phyloP scores from a whole-genome alignment of 78 protist genomes.

The Guillardia theta region DNA sequence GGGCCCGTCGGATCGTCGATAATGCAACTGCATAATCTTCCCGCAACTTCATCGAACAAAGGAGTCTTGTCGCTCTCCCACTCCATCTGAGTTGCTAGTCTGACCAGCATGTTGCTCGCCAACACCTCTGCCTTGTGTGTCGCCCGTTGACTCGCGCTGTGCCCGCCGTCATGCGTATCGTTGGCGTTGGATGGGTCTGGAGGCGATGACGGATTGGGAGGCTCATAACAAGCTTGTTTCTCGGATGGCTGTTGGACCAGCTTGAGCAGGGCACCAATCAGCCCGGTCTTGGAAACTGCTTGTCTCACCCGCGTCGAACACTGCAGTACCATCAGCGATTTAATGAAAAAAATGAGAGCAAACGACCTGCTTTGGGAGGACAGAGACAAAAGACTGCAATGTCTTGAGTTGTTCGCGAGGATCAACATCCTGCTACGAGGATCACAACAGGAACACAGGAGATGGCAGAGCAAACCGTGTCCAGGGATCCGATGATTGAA shows the following conservation, averaged over 20 bases:
- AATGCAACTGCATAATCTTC: not conserved
- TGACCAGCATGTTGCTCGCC: not conserved
- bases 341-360: not conserved
- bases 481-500: not conserved
- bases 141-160: not conserved
- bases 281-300: not conserved
- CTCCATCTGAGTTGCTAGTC: constrained; percentile 26
- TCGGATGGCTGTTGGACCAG: not conserved
- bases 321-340: not conserved
- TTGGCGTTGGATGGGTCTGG: not conserved
- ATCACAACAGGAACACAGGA: not conserved
- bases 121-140: not conserved
- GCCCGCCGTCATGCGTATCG: not conserved
- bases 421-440: not conserved
- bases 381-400: not conserved
- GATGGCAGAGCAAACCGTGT: not conserved
- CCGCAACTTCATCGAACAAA: not conserved
- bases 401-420: not conserved
- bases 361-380: not conserved
- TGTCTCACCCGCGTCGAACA: not conserved
- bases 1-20: not conserved
- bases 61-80: constrained; percentile 14
- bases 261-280: not conserved
- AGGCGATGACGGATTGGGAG: not conserved
- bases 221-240: not conserved